A percentile compares a stretch with the other conserved stretches of the same genome.
These are phyloP conservation scores for Magnolia changhungtana DNA, from an alignment of 164 flowering plant genomes.

Conservation along the genomic window DNA sequence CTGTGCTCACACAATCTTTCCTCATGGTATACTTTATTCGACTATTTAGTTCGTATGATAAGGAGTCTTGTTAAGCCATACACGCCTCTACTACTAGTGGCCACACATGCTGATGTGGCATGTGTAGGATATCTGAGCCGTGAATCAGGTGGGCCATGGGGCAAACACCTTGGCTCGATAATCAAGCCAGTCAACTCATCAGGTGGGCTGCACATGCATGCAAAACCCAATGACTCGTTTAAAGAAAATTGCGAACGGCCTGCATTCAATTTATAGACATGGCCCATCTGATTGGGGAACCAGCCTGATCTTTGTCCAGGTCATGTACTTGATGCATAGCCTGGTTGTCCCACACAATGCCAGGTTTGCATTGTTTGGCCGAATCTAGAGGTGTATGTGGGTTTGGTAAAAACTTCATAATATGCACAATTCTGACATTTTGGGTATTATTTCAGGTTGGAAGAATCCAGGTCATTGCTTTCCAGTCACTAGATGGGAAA, in stretches of 20 bases:
- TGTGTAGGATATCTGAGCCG: too few relatives aligned
- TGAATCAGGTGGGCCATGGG: too few relatives aligned
- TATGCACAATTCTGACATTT: neutral
- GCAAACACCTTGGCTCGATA: too few relatives aligned
- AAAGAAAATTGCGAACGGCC: neutral
- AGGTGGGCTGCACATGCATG: neutral
- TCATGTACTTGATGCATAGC: neutral
- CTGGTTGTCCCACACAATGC: neutral
- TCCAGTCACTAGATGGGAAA: slow-evolving; percentile 93
- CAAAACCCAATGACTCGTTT: neutral
- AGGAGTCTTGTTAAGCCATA: too few relatives aligned
- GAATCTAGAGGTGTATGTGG: neutral
- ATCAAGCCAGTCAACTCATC: neutral
- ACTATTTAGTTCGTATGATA: too few relatives aligned
- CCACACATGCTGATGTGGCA: too few relatives aligned
- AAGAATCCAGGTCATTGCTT: slow-evolving; percentile 94
- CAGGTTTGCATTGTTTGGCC: neutral
- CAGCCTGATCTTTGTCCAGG: neutral
- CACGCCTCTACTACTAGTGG: too few relatives aligned
- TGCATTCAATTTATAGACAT: too few relatives aligned
- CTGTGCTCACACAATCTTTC: too few relatives aligned
- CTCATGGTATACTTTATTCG: too few relatives aligned
- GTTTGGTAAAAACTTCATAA: neutral
- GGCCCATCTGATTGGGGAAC: neutral
- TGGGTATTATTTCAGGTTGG: slow-evolving; percentile 65